Percentiles rank a stretch among this genome's conserved stretches.
These are phyloP conservation scores for Lichtheimia ornata DNA, from an alignment of 371 early-diverging fungal species.

Conservation along the genomic window DNA sequence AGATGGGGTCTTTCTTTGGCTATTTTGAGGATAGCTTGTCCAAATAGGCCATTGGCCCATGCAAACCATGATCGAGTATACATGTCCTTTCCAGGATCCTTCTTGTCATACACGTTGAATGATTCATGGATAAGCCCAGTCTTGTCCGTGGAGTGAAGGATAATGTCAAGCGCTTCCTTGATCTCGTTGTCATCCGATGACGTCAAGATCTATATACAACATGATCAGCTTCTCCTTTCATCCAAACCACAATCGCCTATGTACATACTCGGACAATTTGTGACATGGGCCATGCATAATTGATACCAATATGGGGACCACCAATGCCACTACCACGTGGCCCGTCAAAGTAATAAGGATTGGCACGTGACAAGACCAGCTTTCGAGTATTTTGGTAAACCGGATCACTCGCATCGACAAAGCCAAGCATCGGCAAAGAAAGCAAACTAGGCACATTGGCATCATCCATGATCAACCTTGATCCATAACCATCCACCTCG, in stretches of 20 bases:
- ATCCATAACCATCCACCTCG: conserved; percentile 73
- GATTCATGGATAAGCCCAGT: conserved; percentile 49
- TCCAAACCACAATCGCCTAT: not conserved
- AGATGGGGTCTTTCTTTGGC: conserved; percentile 32
- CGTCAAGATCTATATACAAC: conserved; percentile 22
- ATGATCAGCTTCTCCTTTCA: not conserved
- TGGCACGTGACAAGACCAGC: conserved; percentile 55
- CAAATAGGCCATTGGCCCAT: conserved; percentile 52
- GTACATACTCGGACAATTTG: conserved; percentile 28
- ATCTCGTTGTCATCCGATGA: conserved; percentile 34
- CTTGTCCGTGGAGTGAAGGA: conserved; percentile 28
- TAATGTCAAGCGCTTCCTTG: conserved; percentile 26
- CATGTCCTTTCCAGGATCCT: conserved; percentile 9
- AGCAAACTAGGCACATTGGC: conserved; percentile 69
- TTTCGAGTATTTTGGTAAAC: conserved; percentile 62
- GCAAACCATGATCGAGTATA: conserved; percentile 50
- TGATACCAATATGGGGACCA: conserved; percentile 58
- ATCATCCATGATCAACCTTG: conserved; percentile 67
- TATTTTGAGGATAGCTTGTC: conserved; percentile 41
- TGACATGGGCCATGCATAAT: conserved; percentile 36
- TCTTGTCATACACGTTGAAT: conserved; percentile 32
- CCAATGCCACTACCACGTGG: conserved; percentile 57
- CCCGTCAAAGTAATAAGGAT: conserved; percentile 63
- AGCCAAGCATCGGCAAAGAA: conserved; percentile 64
- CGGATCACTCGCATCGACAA: conserved; percentile 47